Percentiles rank a stretch among this genome's conserved stretches.
These are phyloP conservation scores for Phytophthora megakarya DNA, from an alignment of 352 stramenopile species.

Conservation along the genomic window DNA sequence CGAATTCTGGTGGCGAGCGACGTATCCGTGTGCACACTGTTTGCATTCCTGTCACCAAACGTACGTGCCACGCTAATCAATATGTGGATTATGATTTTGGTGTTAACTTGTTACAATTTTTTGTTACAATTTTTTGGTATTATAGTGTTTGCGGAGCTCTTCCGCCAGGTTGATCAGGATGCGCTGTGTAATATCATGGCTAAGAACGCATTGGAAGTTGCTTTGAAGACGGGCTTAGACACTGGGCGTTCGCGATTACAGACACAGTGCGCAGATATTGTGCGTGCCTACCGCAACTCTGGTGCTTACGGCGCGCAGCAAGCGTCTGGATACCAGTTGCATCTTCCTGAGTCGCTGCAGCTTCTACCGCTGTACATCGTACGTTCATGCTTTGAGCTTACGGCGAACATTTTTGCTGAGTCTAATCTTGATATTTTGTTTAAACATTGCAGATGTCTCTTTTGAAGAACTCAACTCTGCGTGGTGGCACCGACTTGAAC, in stretches of 20 bases:
- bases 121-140: slow-evolving; percentile 7
- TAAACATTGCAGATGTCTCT: slow-evolving; percentile 90
- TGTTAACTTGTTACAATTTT: too few species aligned
- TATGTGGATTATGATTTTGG: too few species aligned
- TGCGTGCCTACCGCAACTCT: slow-evolving; percentile 89
- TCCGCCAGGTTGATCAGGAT: slow-evolving; percentile 93
- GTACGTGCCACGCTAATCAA: slow-evolving; percentile 43
- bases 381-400: slow-evolving; percentile 29
- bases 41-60: slow-evolving; percentile 92
- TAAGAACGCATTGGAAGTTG: slow-evolving; percentile 94
- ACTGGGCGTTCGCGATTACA: slow-evolving; percentile 93
- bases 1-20: slow-evolving; percentile 95
- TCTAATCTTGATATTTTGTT: slow-evolving; percentile 11
- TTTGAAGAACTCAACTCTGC: slow-evolving; percentile 97
- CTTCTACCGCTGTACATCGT: slow-evolving; percentile 96
- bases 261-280: slow-evolving; percentile 92
- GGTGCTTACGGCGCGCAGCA: slow-evolving; percentile 76
- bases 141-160: slow-evolving; percentile 90
- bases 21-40: slow-evolving; percentile 98
- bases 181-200: slow-evolving; percentile 94
- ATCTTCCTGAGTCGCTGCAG: slow-evolving; percentile 91
- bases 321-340: slow-evolving; percentile 74
- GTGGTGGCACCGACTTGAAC: slow-evolving; percentile 96
- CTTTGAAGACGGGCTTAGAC: slow-evolving; percentile 95
- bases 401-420: not conserved